These are phyloP conservation scores for Hibiscus mutabilis DNA, from an alignment of 345 rosid species.

Conservation along the genomic window DNA sequence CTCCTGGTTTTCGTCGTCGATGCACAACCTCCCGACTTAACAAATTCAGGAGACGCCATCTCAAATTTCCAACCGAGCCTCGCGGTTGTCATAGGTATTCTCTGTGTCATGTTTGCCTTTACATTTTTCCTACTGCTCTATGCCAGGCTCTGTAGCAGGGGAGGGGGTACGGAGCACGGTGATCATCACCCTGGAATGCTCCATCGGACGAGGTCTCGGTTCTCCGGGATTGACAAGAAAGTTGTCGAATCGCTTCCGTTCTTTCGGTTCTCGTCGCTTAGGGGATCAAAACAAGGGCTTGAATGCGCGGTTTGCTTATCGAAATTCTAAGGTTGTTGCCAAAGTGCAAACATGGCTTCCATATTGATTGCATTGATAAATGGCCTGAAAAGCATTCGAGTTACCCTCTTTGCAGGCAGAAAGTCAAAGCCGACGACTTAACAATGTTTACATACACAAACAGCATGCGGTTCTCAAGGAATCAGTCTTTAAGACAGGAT, in stretches of 20 bases:
- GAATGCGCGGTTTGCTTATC: slow-evolving; percentile 87
- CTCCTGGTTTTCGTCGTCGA: slow-evolving; percentile 12
- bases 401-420: slow-evolving; percentile 76
- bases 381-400: slow-evolving; percentile 92
- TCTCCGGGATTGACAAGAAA: slow-evolving; percentile 74
- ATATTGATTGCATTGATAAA: slow-evolving; percentile 70
- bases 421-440: slow-evolving; percentile 47
- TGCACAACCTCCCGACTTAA: slow-evolving; percentile 22
- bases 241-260: slow-evolving; percentile 81
- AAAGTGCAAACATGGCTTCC: slow-evolving; percentile 80
- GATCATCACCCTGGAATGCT: slow-evolving; percentile 14
- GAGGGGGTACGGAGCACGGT: neutral
- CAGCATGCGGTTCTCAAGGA: slow-evolving; percentile 46
- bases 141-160: slow-evolving; percentile 61
- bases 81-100: slow-evolving; percentile 71
- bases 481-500: slow-evolving; percentile 38
- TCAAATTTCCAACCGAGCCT: slow-evolving; percentile 72
- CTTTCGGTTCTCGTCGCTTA: slow-evolving; percentile 71
- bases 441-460: slow-evolving; percentile 41
- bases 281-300: slow-evolving; percentile 68
- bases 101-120: slow-evolving; percentile 52
- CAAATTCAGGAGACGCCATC: slow-evolving; percentile 18
- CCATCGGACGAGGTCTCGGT: slow-evolving; percentile 30
- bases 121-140: slow-evolving; percentile 61
- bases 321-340: slow-evolving; percentile 69